Conservation (phyloP, 2,329 filamentous ascomycete genomes). For the Nigrograna mackinnonii region DNA sequence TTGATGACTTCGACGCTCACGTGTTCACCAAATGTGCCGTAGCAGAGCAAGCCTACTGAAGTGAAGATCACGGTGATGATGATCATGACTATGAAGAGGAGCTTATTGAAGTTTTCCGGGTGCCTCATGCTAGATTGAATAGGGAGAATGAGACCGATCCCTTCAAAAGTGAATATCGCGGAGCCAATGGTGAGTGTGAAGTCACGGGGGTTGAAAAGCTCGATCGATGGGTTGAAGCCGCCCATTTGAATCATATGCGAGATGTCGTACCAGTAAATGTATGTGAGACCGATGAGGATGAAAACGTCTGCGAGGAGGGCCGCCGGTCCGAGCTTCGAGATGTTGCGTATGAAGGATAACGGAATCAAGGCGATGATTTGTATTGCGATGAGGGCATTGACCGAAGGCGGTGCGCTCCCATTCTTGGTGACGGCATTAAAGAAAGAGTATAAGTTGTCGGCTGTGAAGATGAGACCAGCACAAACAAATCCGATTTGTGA, state of each 20-base stretch:
- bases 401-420: conserved; percentile 52
- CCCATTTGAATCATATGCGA: conserved; percentile 54
- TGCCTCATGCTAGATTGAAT: conserved; percentile 77
- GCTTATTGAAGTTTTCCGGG: conserved; percentile 67
- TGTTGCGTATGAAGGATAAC: conserved; percentile 72
- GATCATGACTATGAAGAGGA: conserved; percentile 71
- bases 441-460: conserved; percentile 73
- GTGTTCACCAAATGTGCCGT: conserved; percentile 70
- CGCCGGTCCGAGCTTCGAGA: conserved; percentile 71
- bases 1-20: conserved; percentile 76
- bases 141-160: conserved; percentile 75
- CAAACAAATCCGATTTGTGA: conserved; percentile 81
- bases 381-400: conserved; percentile 65
- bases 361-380: conserved; percentile 69
- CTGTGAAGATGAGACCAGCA: conserved; percentile 76
- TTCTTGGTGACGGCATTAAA: conserved; percentile 62
- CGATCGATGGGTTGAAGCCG: conserved; percentile 65
- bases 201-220: conserved; percentile 69
- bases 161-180: conserved; percentile 78
- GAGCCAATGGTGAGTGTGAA: conserved; percentile 74
- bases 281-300: conserved; percentile 70
- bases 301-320: conserved; percentile 73
- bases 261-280: conserved; percentile 76
- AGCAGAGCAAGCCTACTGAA: conserved; percentile 72
- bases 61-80: conserved; percentile 75